Conservation (phyloP, 495 filamentous ascomycete species). For the Penicillium atrosanguineum region DNA sequence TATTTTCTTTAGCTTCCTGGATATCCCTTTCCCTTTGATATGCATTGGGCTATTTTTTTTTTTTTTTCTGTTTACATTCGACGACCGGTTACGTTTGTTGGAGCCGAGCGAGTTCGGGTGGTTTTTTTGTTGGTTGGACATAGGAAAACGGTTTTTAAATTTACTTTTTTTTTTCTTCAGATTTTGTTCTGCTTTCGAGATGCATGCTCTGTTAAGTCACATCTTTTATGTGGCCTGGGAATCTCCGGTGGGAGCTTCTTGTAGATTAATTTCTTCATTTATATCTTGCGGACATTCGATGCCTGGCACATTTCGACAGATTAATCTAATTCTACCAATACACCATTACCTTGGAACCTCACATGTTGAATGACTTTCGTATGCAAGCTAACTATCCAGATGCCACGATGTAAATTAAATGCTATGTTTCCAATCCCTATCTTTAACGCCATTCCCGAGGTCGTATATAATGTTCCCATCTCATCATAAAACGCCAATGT, state of each 20-base stretch:
- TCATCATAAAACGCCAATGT: neutral
- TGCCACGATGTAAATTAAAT: neutral
- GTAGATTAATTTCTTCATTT: neutral
- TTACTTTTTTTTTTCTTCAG: neutral
- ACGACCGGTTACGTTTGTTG: conserved; percentile 12
- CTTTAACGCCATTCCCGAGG: neutral
- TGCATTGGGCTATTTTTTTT: conserved; percentile 17
- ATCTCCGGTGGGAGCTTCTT: neutral
- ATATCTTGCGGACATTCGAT: neutral
- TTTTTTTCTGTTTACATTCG: conserved; percentile 21
- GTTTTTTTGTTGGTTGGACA: conserved; percentile 15
- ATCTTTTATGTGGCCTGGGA: neutral
- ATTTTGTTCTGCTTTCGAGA: neutral
- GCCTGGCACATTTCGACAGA: neutral
- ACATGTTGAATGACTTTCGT: neutral
- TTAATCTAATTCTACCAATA: neutral
- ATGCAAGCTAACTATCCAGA: neutral
- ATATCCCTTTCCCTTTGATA: conserved; percentile 23
- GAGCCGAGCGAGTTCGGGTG: conserved; percentile 12
- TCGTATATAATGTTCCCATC: neutral
- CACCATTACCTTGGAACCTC: neutral
- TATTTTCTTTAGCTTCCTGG: conserved; percentile 24
- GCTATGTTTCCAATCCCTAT: neutral
- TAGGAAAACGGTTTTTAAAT: conserved; percentile 15
- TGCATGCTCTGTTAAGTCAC: neutral